Evolutionary conservation across 2,329 filamentous ascomycete species (phyloP).

Genomic region (Fonsecaea monophora): DNA sequence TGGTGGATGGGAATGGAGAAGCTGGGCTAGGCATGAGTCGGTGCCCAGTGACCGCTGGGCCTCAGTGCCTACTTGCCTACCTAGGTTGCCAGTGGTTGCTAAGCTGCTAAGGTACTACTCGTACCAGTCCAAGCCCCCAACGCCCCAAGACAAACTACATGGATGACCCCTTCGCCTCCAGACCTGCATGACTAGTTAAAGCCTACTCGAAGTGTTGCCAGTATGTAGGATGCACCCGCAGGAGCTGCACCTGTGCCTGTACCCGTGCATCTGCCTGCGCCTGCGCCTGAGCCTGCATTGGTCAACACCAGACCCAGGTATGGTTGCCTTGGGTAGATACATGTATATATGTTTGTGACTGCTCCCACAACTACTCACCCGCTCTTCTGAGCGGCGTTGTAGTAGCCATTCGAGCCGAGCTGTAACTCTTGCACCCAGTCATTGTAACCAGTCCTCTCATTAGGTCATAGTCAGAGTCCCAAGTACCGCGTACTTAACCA

Average conservation of each 20-base stretch:
- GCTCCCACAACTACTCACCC: neutral
- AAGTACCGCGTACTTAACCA: neutral
- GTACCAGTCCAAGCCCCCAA: neutral
- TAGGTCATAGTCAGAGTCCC: neutral
- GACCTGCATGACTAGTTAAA: slow-evolving; percentile 2
- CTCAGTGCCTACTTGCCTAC: no score
- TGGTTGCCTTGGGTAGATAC: neutral
- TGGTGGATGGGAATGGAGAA: neutral
- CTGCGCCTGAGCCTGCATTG: neutral
- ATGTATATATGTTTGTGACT: neutral
- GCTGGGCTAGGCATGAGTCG: neutral
- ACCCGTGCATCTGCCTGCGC: neutral
- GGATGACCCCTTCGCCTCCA: neutral
- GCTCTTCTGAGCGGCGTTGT: neutral
- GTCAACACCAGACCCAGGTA: neutral
- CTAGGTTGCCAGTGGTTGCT: no score
- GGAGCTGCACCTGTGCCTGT: neutral
- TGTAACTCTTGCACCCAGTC: neutral
- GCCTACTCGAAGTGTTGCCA: slow-evolving; percentile 3
- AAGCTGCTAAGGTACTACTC: neutral
- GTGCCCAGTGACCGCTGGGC: neutral
- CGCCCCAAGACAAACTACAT: neutral
- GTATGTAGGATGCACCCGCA: neutral
- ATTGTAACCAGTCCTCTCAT: neutral
- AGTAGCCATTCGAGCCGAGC: neutral